Evolutionary conservation across 1,284 basidiomycete species (phyloP).

Genomic region (Apiotrichum sp.): DNA sequence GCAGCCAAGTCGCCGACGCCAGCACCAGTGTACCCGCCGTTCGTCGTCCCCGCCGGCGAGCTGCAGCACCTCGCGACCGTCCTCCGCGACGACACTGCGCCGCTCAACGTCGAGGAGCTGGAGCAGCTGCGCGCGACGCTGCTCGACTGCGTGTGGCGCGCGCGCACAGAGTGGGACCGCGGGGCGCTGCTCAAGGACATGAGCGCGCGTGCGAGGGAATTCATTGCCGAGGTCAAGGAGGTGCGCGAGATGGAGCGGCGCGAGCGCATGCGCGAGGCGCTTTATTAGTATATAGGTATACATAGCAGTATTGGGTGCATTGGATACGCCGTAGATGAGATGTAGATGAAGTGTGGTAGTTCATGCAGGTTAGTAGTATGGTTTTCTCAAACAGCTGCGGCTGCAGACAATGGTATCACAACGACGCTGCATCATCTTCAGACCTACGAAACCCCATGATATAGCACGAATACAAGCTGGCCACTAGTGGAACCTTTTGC

Average conservation of each 20-base stretch:
- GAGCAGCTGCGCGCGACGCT: constrained; percentile 85
- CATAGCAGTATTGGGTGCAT: too few relatives aligned
- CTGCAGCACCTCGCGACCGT: constrained; percentile 20
- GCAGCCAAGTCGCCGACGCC: constrained; percentile 8
- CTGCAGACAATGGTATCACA: too few relatives aligned
- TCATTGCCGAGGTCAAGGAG: constrained; percentile 22
- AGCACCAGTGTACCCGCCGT: constrained; percentile 29
- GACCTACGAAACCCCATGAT: too few relatives aligned
- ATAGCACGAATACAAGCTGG: too few relatives aligned
- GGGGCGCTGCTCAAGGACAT: constrained; percentile 59
- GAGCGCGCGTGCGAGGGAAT: constrained; percentile 15
- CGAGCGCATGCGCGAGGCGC: too few relatives aligned
- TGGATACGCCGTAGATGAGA: too few relatives aligned
- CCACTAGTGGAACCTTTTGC: too few relatives aligned
- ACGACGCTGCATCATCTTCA: too few relatives aligned
- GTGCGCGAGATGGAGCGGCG: background rate
- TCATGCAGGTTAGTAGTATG: too few relatives aligned
- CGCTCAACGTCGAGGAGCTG: constrained; percentile 75
- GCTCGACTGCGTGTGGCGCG: constrained; percentile 72
- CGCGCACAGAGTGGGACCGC: constrained; percentile 76
- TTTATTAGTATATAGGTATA: too few relatives aligned
- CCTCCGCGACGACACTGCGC: constrained; percentile 48
- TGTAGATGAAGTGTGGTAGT: too few relatives aligned
- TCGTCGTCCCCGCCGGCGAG: constrained; percentile 26
- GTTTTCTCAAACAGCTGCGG: too few relatives aligned